Evolutionary conservation across 208 protist species (phyloP), one percentile per base, ranked within the genome.

Genomic region (Strigomonas culicis): DNA sequence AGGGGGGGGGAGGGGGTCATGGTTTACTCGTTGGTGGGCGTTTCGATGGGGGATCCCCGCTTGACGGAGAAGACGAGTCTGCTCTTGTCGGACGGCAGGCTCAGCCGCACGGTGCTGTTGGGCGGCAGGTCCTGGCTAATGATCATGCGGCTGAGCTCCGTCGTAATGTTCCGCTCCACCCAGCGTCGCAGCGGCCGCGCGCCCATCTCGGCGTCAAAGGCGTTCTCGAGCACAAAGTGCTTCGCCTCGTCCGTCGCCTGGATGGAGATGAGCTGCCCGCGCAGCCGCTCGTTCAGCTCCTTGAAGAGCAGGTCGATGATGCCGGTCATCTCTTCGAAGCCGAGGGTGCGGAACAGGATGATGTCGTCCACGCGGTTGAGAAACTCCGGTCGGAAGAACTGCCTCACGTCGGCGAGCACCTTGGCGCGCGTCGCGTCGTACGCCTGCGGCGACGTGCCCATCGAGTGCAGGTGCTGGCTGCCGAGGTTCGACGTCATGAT

Each of bases 311-410:
- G 58, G 8, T 92, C 72, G 28, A 99, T 84, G 61, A 99, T 98
- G 30, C 79, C 64, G 13, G 77, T 64, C 32, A 98, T 91, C 64
- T 98, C 79, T 0, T 66, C 57, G 24, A 80, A 67, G 13, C 68
- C 68, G 11, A 99, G 86, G 30, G 85, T 90, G 70, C 92, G 96
- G 80, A 99, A 99, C 51, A 99, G 81, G 17, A 99, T 72, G 28
- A 99, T 98, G 63, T 99, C 97, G 75, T 99, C 98, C 1, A 99
- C 70, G 27, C 98, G 93, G 84, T 99, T 99, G 43, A 99, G 84
- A 66, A 99, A 99, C 79, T 99, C 98, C 7, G 98, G 98, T 4
- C 85, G 65, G 80, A 99, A 98, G 50, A 90, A 82, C 67, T 85
- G 69, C 17, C 81, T 75, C 21, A 99, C 85, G 53, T 85, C 74